phyloP scores from a whole-genome alignment of 2,329 filamentous ascomycete genomes.

The Fusarium sp. region DNA sequence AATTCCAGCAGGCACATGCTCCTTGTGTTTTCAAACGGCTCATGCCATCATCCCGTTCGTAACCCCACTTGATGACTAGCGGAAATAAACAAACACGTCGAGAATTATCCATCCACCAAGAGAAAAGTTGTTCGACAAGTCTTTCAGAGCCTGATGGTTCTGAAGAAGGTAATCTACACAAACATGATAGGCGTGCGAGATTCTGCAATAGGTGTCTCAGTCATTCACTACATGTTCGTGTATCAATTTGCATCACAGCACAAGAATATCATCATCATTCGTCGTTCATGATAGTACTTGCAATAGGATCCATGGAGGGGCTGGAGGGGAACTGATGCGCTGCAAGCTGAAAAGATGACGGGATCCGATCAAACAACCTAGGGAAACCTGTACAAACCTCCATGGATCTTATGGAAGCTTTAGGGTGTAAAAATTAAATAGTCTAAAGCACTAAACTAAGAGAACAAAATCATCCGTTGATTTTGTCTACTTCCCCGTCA shows the following conservation, averaged over 20 bases:
- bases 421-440: not conserved
- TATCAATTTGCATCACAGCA: not conserved
- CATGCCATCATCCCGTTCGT: not conserved
- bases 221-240: not conserved
- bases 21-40: not conserved
- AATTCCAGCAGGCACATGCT: not conserved
- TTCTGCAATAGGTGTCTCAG: not conserved
- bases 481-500: conserved; percentile 42
- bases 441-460: not conserved
- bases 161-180: not conserved
- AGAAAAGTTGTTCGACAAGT: not conserved
- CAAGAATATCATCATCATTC: not conserved
- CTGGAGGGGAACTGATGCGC: not conserved
- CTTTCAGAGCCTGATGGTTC: not conserved
- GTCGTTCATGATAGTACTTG: conserved; percentile 2
- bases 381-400: conserved; percentile 2
- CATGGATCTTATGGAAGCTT: not conserved
- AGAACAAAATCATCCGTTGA: not conserved
- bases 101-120: not conserved
- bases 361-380: conserved; percentile 38
- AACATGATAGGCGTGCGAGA: not conserved
- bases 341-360: conserved; percentile 42
- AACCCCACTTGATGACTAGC: not conserved
- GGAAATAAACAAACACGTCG: conserved; percentile 1
- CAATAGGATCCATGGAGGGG: not conserved